Evolutionary conservation across 2,329 filamentous ascomycete species (phyloP).

Genomic region (Hirsutella minnesotensis): DNA sequence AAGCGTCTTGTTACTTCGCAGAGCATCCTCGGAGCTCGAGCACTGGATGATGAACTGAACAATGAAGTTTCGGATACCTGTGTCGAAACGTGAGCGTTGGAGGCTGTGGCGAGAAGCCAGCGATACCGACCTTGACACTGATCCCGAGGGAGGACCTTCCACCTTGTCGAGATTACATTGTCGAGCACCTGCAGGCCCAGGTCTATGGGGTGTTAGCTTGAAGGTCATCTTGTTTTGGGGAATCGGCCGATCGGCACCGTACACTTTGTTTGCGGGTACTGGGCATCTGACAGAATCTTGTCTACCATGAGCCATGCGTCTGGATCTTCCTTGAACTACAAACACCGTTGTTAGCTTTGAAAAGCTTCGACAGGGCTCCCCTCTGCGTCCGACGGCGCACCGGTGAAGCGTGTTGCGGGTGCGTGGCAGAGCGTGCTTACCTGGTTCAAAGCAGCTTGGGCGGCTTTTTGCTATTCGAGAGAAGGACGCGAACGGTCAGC

Average conservation of each 20-base stretch:
- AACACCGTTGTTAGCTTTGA: neutral
- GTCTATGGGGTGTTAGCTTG: conserved; percentile 38
- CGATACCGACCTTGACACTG: conserved; percentile 68
- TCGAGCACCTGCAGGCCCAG: conserved; percentile 93
- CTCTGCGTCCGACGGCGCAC: neutral
- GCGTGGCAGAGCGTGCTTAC: conserved; percentile 35
- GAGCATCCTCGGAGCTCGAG: conserved; percentile 78
- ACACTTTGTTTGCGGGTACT: conserved; percentile 96
- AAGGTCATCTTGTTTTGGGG: conserved; percentile 1
- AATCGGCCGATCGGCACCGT: conserved; percentile 19
- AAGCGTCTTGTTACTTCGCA: conserved; percentile 75
- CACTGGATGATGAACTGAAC: conserved; percentile 96
- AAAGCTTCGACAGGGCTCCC: neutral
- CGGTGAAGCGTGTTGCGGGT: neutral
- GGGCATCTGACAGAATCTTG: conserved; percentile 87
- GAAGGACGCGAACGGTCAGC: conserved; percentile 19
- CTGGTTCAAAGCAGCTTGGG: conserved; percentile 86
- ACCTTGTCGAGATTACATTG: conserved; percentile 96
- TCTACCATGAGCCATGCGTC: conserved; percentile 97
- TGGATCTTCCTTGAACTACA: conserved; percentile 94
- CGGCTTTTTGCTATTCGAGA: conserved; percentile 74
- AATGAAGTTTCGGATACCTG: conserved; percentile 97
- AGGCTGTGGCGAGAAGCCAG: neutral
- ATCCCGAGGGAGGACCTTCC: conserved; percentile 93
- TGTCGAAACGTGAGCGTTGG: neutral